Evolutionary conservation across 805 yeast genomes (phyloP).

Genomic region (Saccharomycopsis sp.): DNA sequence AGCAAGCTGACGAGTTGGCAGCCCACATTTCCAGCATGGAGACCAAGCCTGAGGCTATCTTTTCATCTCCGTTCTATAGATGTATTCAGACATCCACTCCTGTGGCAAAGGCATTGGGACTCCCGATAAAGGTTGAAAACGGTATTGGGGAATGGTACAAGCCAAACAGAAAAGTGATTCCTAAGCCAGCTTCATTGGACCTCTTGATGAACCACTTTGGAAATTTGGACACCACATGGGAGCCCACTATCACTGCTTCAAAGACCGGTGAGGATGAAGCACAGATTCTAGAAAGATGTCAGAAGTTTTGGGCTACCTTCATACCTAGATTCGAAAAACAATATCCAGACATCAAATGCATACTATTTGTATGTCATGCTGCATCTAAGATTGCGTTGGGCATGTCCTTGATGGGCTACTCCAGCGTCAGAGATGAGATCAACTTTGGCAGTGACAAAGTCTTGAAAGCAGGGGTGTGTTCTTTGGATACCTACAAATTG

Average conservation of each 20-base stretch:
- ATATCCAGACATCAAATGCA: constrained; percentile 50
- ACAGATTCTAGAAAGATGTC: constrained; percentile 58
- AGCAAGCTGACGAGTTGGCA: constrained; percentile 78
- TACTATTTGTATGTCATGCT: constrained; percentile 84
- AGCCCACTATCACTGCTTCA: constrained; percentile 52
- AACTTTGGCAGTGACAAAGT: constrained; percentile 36
- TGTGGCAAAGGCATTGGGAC: constrained; percentile 46
- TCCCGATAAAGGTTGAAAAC: constrained; percentile 59
- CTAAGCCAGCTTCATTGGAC: constrained; percentile 53
- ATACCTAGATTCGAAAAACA: constrained; percentile 46
- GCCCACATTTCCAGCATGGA: constrained; percentile 38
- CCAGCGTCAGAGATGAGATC: constrained; percentile 42
- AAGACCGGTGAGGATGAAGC: constrained; percentile 61
- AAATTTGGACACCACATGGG: constrained; percentile 37
- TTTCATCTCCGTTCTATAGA: constrained; percentile 81
- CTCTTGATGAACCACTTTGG: constrained; percentile 47
- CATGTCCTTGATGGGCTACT: constrained; percentile 53
- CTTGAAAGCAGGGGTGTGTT: constrained; percentile 75
- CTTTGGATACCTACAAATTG: constrained; percentile 55
- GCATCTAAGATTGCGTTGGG: constrained; percentile 88
- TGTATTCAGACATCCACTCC: constrained; percentile 80
- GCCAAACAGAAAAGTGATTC: constrained; percentile 57
- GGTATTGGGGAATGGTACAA: constrained; percentile 93
- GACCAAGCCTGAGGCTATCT: constrained; percentile 52
- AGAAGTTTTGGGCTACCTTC: constrained; percentile 44